These are phyloP conservation scores for Leccinum boreale DNA, from an alignment of 768 basidiomycete species.

Conservation along the genomic window DNA sequence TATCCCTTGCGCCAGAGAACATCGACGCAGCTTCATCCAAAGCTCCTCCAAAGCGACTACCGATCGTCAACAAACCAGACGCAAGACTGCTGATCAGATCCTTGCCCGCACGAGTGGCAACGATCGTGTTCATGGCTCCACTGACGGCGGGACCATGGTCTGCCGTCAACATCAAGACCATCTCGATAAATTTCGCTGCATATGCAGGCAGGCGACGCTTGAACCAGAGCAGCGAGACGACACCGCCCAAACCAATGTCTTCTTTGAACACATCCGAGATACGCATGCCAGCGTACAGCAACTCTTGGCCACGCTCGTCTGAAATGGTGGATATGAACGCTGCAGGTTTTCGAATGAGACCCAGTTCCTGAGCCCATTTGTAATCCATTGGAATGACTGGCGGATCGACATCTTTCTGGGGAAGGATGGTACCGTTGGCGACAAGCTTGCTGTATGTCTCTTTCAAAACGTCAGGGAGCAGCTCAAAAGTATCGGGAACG, in stretches of 20 bases:
- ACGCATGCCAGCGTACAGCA: slow-evolving; percentile 97
- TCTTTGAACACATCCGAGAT: slow-evolving; percentile 99
- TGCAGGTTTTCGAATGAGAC: slow-evolving; percentile 97
- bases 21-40: slow-evolving; percentile 95
- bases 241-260: slow-evolving; percentile 95
- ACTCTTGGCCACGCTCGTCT: slow-evolving; percentile 98
- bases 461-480: slow-evolving; percentile 81
- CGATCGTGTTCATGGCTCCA: slow-evolving; percentile 99
- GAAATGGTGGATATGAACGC: slow-evolving; percentile 99
- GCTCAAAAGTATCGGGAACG: slow-evolving; percentile 97
- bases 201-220: slow-evolving; percentile 89
- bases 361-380: slow-evolving; percentile 99
- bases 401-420: slow-evolving; percentile 78
- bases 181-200: slow-evolving; percentile 99
- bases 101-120: slow-evolving; percentile 98
- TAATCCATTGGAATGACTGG: slow-evolving; percentile 99
- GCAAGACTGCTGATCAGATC: slow-evolving; percentile 96
- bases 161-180: slow-evolving; percentile 98
- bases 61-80: slow-evolving; percentile 95
- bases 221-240: slow-evolving; percentile 96
- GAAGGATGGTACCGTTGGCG: slow-evolving; percentile 58
- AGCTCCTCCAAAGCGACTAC: slow-evolving; percentile 97
- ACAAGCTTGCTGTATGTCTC: slow-evolving; percentile 86
- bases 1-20: slow-evolving; percentile 90
- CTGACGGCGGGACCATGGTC: slow-evolving; percentile 99